Base-by-base conservation (phyloP, 176 grass and related monocot species). In the Cenchrus purpureus region DNA sequence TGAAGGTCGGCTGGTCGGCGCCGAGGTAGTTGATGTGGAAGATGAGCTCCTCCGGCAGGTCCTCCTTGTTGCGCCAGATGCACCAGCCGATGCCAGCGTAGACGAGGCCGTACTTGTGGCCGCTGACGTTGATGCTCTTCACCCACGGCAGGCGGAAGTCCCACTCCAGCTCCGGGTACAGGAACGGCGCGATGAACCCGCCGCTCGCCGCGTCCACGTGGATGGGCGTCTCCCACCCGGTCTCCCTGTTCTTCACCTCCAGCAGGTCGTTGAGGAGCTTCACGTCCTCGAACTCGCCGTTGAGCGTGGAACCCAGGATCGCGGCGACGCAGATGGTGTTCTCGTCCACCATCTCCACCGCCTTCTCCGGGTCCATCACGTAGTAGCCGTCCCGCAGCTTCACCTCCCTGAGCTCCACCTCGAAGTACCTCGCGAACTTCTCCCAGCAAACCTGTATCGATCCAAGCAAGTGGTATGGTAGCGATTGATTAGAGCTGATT, bases 21-120 rank as follows among this genome's bases (percentile, higher is more conserved):
- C 93, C 97, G 66, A 99, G 93, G 86, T 99, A 99, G 81, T 99
- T 99, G 88, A 99, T 99, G 86, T 96, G 97, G 80, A 99, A 99
- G 81, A 99, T 86, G 70, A 99, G 97, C 81, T 99, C 97, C 6
- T 99, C 97, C 0, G 97, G 97, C 13, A 99, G 84, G 84, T 99
- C 93, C 68, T 84, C 97, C 91, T 92, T 99, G 91, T 22, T 92
- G 64, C 97, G 80, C 97, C 97, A 99, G 60, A 99, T 63, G 81
- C 84, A 83, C 97, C 97, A 99, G 14, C 97, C 97, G 31, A 99
- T 96, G 53, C 97, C 97, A 53, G 97, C 91, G 78, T 99, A 99
- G n/a, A 99, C 97, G 11, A 99, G 97, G 19, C 97, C 97, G 52
- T 99, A 99, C 73, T 99, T 99, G 84, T 99, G 97, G 10, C 97